phyloP scores from a whole-genome alignment of 2,329 filamentous ascomycete genomes.

The Fusarium anguioides region DNA sequence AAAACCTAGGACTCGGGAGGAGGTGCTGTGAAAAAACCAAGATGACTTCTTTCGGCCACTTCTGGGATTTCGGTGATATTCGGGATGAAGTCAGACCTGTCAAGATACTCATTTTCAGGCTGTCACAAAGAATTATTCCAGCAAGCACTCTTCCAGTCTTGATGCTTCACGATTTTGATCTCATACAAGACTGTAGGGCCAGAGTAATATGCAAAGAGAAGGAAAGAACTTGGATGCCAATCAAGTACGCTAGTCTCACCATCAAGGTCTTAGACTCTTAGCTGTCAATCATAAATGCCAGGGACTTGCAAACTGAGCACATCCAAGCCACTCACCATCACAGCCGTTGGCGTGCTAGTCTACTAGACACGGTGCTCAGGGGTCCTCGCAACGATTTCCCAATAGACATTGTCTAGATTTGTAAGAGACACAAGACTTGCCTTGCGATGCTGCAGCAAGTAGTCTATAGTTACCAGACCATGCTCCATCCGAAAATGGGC shows the following conservation, averaged over 20 bases:
- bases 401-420: constrained; percentile 8
- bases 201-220: neutral
- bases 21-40: constrained; percentile 1
- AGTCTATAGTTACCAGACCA: neutral
- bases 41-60: neutral
- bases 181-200: neutral
- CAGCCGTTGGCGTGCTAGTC: neutral
- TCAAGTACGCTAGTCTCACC: neutral
- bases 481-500: neutral
- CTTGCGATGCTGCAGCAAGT: too few relatives aligned
- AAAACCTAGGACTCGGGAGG: neutral
- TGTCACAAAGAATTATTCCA: neutral
- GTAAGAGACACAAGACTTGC: constrained; percentile 3
- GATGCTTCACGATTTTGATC: neutral
- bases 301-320: constrained; percentile 1
- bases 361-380: neutral
- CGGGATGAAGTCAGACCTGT: neutral
- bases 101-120: neutral
- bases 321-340: constrained; percentile 10
- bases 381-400: constrained; percentile 33
- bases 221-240: neutral
- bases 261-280: constrained; percentile 19
- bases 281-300: constrained; percentile 35
- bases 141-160: neutral
- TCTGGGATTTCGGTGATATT: neutral